Conservation (phyloP, 495 filamentous ascomycete species). For the Neurospora sp. region DNA sequence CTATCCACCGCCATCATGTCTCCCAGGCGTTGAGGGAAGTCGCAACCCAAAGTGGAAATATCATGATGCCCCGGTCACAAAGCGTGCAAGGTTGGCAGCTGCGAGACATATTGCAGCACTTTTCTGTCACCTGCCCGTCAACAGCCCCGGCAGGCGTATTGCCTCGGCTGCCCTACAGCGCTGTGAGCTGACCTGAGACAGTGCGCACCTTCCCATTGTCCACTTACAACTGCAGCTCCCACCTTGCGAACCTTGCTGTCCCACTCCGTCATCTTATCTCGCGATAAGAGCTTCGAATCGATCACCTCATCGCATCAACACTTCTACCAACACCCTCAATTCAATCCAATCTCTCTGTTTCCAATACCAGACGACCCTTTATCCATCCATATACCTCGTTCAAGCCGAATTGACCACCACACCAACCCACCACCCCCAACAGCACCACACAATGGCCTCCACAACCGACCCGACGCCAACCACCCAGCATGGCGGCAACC, state of each 20-base stretch:
- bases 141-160: background rate
- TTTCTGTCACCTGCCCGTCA: background rate
- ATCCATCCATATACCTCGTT: background rate
- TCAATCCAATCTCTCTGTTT: background rate
- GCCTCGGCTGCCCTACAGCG: background rate
- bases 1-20: background rate
- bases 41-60: background rate
- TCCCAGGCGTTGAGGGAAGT: background rate
- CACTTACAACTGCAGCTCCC: background rate
- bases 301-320: background rate
- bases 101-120: background rate
- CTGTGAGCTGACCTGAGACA: background rate
- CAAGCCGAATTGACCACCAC: background rate
- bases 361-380: background rate
- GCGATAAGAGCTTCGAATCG: background rate
- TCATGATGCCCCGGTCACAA: background rate
- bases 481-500: background rate
- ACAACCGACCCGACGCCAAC: background rate
- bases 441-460: background rate
- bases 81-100: background rate
- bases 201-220: background rate
- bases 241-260: background rate
- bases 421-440: background rate
- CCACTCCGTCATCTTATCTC: background rate
- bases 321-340: background rate